Conservation (phyloP, 768 basidiomycete genomes). For the Fibroporia radiculosa region DNA sequence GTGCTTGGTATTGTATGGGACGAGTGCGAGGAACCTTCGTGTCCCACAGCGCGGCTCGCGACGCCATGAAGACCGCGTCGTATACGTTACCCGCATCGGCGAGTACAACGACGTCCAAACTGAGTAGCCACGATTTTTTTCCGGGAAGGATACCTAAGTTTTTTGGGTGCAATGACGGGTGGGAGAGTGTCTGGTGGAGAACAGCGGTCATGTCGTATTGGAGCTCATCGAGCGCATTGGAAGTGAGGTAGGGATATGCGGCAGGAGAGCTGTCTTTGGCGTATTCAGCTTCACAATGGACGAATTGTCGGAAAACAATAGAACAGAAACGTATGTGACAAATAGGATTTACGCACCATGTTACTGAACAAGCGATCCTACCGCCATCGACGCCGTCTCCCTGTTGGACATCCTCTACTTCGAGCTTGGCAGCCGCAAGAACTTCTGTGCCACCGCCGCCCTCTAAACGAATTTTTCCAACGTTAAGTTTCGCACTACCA, state of each 20-base stretch:
- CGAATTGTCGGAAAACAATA: background rate
- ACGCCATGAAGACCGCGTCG: constrained; percentile 75
- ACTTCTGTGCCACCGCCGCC: constrained; percentile 69
- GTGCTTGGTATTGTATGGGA: constrained; percentile 58
- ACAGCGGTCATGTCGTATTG: constrained; percentile 64
- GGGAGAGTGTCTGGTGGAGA: constrained; percentile 56
- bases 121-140: constrained; percentile 69
- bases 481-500: constrained; percentile 68
- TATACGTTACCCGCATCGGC: constrained; percentile 68
- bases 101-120: constrained; percentile 68
- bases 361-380: constrained; percentile 57
- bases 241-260: constrained; percentile 65
- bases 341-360: constrained; percentile 53
- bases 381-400: constrained; percentile 49
- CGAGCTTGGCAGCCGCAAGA: constrained; percentile 70
- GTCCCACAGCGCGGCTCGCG: constrained; percentile 74
- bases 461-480: constrained; percentile 51
- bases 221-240: constrained; percentile 63
- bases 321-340: background rate
- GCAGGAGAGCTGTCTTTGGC: constrained; percentile 63
- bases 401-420: constrained; percentile 53
- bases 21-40: constrained; percentile 72
- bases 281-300: constrained; percentile 12
- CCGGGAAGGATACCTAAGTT: constrained; percentile 45
- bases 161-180: constrained; percentile 54